Percentiles rank a stretch among this genome's conserved stretches.
Evolutionary conservation across 2,329 filamentous ascomycete genomes (phyloP).

Genomic region (Phaeosphaeriaceae sp.): DNA sequence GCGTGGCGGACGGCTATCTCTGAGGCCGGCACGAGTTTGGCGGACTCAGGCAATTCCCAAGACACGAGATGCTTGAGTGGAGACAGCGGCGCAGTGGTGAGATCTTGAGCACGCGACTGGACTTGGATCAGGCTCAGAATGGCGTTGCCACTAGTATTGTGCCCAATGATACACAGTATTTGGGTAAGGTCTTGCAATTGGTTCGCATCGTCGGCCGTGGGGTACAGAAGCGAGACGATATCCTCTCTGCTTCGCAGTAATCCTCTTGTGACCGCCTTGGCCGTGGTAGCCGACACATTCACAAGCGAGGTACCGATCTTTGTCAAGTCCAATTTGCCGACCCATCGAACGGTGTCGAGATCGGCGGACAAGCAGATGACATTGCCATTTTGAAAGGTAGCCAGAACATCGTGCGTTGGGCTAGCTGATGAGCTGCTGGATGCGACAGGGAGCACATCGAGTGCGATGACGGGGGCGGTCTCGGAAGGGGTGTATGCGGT

Average conservation of each 20-base stretch:
- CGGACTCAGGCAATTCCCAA: constrained; percentile 34
- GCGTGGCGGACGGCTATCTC: constrained; percentile 52
- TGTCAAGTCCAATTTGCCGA: constrained; percentile 26
- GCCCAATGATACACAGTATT: constrained; percentile 43
- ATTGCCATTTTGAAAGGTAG: constrained; percentile 68
- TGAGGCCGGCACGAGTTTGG: constrained; percentile 11
- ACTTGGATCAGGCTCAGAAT: constrained; percentile 39
- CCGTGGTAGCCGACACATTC: constrained; percentile 44
- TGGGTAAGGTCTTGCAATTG: constrained; percentile 46
- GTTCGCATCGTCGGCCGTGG: constrained; percentile 29
- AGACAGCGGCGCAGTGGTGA: constrained; percentile 34
- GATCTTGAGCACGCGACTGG: constrained; percentile 40
- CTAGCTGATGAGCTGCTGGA: constrained; percentile 21
- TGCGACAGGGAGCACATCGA: constrained; percentile 43
- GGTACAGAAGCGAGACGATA: constrained; percentile 49
- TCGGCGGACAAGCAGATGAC: constrained; percentile 69
- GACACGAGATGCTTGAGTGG: constrained; percentile 44
- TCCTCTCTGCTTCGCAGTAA: constrained; percentile 56
- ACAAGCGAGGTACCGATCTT: constrained; percentile 40
- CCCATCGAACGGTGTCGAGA: constrained; percentile 44
- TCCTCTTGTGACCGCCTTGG: constrained; percentile 52
- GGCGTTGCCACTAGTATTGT: constrained; percentile 22
- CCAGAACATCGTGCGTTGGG: constrained; percentile 59
- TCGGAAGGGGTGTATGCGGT: constrained; percentile 37
- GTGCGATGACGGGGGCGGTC: constrained; percentile 32